Evolutionary conservation across 192 early-diverging fungal species (phyloP), one percentile per base, ranked within the genome.

Genomic region (Coemansia sp.): DNA sequence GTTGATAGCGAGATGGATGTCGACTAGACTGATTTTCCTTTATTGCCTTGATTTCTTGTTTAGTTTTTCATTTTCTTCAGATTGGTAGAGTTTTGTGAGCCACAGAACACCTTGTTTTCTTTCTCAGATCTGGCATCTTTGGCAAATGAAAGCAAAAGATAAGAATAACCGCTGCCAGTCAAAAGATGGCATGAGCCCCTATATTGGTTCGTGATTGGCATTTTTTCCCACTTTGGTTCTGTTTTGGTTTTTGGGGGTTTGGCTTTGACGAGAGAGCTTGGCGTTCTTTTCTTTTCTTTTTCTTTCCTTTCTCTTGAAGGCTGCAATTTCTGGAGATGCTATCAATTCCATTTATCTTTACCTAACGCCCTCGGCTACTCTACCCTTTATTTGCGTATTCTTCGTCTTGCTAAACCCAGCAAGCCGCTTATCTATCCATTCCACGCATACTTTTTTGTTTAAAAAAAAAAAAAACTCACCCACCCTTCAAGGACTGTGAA

Each of bases 1-100:
- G 76, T 68, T 23, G 57, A 70, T 9, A 74, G 71, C 29, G 86
- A 88, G 62, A 89, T 88, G 88, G 87, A 91, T 57, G 86, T 88
- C 52, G 89, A 88, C 74, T 90, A 86, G 81, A 2, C 17, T 13
- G 4, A 13, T 45, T 45, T 17, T 45, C 14, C 15, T 45, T 45
- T 40, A 11, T 40, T 40, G 38, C 42, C 15, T 45, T 45, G 15
- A 45, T 45, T 45, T 45, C 38, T 40, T 7, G 38, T 40, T 10
- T 40, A 40, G 7, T 40, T 40, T 29, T 29, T 29, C 3, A 29
- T 29, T 29, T 29, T 29, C 38, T 40, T 2, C 38, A 40, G 38
- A 40, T 8, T 40, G 7, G 7, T 40, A 40, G 36, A 38, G 38
- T 8, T 5, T 2, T 40, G 1, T 40, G 38, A 8, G 5, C 1